These are phyloP conservation scores for Geotrichum fermentans DNA, from an alignment of 1,139 yeast genomes.

Conservation along the genomic window DNA sequence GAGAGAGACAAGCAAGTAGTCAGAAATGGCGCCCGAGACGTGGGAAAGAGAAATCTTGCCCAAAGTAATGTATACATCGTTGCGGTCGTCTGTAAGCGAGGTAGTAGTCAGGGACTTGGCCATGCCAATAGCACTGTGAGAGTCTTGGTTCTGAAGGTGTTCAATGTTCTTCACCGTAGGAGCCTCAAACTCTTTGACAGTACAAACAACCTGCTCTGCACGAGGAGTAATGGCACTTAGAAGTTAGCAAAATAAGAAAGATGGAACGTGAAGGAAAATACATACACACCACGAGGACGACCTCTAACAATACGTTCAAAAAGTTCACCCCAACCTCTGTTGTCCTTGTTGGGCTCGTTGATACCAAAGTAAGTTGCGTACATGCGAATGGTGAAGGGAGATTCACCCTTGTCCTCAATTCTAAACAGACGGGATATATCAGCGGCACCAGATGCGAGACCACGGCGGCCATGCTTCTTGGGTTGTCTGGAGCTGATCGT, in stretches of 20 bases:
- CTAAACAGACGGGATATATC: slow-evolving; percentile 79
- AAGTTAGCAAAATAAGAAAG: slow-evolving; percentile 2
- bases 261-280: slow-evolving; percentile 3
- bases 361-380: slow-evolving; percentile 60
- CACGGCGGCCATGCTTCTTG: slow-evolving; percentile 51
- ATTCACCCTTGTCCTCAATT: slow-evolving; percentile 59
- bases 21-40: slow-evolving; percentile 24
- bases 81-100: slow-evolving; percentile 29
- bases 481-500: slow-evolving; percentile 19
- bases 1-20: slow-evolving; percentile 27
- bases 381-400: slow-evolving; percentile 63
- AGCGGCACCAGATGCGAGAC: slow-evolving; percentile 85
- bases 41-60: slow-evolving; percentile 29
- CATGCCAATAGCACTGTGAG: slow-evolving; percentile 30
- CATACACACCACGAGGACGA: slow-evolving; percentile 60
- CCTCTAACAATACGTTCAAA: slow-evolving; percentile 76
- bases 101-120: slow-evolving; percentile 30
- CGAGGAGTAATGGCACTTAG: slow-evolving; percentile 60
- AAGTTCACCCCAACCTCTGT: slow-evolving; percentile 87
- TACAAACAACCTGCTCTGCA: slow-evolving; percentile 65
- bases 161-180: slow-evolving; percentile 44
- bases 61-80: slow-evolving; percentile 31
- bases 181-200: slow-evolving; percentile 70
- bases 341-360: slow-evolving; percentile 36
- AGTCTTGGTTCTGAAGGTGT: slow-evolving; percentile 39